Conservation (phyloP, 139 green algal genomes). For the Coelastrella sp. region DNA sequence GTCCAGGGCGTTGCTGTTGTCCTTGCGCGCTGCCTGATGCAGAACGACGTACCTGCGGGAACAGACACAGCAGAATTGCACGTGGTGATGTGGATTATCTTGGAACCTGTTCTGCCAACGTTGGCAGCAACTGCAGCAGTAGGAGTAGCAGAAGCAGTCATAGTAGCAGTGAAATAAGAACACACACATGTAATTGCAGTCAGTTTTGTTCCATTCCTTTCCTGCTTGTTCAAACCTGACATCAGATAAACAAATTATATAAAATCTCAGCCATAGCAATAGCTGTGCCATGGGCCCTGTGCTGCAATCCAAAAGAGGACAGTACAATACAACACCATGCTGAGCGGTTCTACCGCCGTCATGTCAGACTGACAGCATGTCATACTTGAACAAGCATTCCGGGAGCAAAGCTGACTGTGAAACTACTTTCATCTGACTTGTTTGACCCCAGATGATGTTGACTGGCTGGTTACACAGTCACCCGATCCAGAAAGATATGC, state of each 20-base stretch:
- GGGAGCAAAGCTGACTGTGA: too few species aligned
- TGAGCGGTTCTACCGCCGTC: too few species aligned
- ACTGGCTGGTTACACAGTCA: too few species aligned
- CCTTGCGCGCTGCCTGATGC: neutral
- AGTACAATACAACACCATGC: too few species aligned
- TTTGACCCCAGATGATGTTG: too few species aligned
- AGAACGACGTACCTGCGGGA: conserved; percentile 29
- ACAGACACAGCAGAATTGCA: neutral
- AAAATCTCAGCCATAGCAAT: neutral
- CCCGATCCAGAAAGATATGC: too few species aligned
- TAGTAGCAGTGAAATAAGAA: neutral
- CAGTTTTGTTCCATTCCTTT: neutral
- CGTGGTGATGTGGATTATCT: neutral
- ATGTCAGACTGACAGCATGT: too few species aligned
- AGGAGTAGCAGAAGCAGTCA: neutral
- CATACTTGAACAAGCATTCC: too few species aligned
- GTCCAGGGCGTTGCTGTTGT: neutral
- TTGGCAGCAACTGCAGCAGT: neutral
- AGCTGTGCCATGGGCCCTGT: too few species aligned
- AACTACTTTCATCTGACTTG: too few species aligned
- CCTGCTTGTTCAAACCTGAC: neutral
- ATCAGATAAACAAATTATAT: neutral
- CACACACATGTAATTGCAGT: neutral
- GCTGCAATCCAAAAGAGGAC: too few species aligned
- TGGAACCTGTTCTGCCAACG: neutral